Conservation (phyloP, 495 filamentous ascomycete genomes). For the Neurospora intermedia region DNA sequence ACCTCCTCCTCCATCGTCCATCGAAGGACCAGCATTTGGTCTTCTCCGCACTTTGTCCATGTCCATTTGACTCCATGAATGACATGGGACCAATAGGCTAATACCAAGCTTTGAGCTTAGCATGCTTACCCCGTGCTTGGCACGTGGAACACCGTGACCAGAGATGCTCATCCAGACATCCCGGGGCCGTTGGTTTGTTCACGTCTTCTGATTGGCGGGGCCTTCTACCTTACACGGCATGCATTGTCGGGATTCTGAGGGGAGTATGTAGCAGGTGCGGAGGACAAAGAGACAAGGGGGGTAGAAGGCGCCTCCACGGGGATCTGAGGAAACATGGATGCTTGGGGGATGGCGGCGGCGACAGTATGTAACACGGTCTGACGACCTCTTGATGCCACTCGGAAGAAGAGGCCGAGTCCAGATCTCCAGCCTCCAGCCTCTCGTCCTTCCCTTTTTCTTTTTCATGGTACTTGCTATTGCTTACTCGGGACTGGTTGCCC, state of each 20-base stretch:
- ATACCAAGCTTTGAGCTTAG: background rate
- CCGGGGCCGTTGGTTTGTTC: background rate
- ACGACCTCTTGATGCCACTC: background rate
- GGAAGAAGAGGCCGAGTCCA: background rate
- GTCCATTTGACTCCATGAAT: background rate
- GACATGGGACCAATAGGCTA: background rate
- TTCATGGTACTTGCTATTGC: background rate
- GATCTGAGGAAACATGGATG: background rate
- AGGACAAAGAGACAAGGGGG: background rate
- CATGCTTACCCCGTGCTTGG: background rate
- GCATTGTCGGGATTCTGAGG: background rate
- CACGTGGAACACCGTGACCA: background rate
- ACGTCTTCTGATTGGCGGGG: background rate
- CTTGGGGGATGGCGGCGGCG: background rate
- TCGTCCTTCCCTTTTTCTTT: background rate
- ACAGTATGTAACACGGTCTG: background rate
- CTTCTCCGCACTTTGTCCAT: background rate
- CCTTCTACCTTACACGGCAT: background rate
- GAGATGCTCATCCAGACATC: background rate
- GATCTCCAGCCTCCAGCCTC: background rate
- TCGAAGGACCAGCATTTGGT: background rate
- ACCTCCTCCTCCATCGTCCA: background rate
- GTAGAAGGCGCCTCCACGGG: background rate
- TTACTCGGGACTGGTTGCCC: background rate
- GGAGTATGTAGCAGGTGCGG: background rate